Evolutionary conservation across 179 eudicot species (phyloP), one percentile per base, ranked within the genome.

Genomic region (Vitellaria paradoxa): DNA sequence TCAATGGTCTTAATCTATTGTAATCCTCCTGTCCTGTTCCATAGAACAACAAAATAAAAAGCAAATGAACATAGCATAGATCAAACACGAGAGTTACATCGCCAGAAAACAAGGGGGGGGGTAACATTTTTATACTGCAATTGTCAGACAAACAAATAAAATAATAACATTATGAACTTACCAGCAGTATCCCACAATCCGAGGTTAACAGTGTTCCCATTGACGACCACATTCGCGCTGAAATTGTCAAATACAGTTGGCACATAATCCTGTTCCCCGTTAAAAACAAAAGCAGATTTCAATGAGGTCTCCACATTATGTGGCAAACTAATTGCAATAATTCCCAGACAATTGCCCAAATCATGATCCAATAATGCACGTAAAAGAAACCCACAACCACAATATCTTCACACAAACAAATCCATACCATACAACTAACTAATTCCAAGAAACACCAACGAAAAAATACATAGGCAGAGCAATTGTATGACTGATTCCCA

Each of bases 161-260:
- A 70, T 49, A 26, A 62, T 24, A 26, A 69, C 17, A 59, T 59
- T 47, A 40, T 55, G 42, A 65, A 23, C 7, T 76, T 87, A 87
- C 95, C 95, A 76, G 95, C 95, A 82, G 95, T 91, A 78, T 91
- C 95, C 95, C 95, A 91, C 63, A 91, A 80, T 67, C 92, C 94
- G 11, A 91, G 87, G 81, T 89, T 91, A 49, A 91, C 92, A 45
- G 90, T 89, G 73, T 73, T 78, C 45, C 92, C 94, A 82, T 91
- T 85, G 50, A 91, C 94, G 2, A 87, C 90, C 65, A 91, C 94
- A 84, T 91, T 91, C 15, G 94, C 94, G 82, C 92, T 89, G 84
- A 89, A 89, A 82, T 89, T 89, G 81, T 89, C 92, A 70, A 89
- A 89, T 49, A 89, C 94, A 18, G 94, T 91, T n/a, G 94, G 94